phyloP scores from a whole-genome alignment of 257 asterid genomes.

The Lycium barbarum region DNA sequence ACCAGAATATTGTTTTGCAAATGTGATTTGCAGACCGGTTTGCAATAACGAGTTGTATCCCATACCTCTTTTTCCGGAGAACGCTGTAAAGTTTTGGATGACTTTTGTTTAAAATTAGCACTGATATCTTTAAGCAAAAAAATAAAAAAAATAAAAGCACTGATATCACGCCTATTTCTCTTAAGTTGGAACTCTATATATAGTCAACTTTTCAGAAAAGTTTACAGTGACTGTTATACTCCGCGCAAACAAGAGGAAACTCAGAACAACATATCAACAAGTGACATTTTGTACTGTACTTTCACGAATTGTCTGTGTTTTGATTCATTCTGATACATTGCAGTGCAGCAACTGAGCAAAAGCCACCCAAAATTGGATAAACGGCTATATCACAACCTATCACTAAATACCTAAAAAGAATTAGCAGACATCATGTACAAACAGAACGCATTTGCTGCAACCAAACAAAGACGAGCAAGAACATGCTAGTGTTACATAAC shows the following conservation, averaged over 20 bases:
- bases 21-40: not conserved
- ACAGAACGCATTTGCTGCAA: not conserved
- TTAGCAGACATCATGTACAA: slow-evolving; percentile 35
- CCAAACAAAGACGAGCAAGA: not conserved
- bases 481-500: not conserved
- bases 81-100: no score
- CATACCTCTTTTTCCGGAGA: no score
- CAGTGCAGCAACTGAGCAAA: slow-evolving; percentile 26
- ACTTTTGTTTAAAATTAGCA: no score
- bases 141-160: no score
- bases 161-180: not conserved
- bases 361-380: slow-evolving; percentile 28
- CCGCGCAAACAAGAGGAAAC: not conserved
- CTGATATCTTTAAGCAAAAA: no score
- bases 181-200: not conserved
- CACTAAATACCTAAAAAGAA: slow-evolving; percentile 30
- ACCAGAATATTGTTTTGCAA: not conserved
- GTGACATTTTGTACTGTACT: not conserved
- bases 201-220: not conserved
- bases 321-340: not conserved
- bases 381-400: slow-evolving; percentile 22
- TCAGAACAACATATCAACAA: not conserved
- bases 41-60: not conserved
- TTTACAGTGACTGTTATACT: not conserved
- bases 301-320: not conserved